Base-by-base conservation (phyloP, 495 filamentous ascomycete species). In the Letharia lupina region DNA sequence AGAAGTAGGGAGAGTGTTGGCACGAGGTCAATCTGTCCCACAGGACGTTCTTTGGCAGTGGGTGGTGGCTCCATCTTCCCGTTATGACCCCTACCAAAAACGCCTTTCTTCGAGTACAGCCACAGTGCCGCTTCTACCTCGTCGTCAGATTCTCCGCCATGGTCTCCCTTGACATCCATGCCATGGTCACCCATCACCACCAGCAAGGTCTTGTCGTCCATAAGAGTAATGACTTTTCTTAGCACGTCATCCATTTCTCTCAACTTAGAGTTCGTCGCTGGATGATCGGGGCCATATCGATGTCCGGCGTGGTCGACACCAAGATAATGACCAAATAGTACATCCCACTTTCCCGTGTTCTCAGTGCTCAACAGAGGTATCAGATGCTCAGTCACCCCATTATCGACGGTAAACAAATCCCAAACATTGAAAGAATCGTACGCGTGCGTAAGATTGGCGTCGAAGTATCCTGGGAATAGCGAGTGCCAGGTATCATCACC, bases 391-490 rank as follows among this genome's bases (percentile, higher is more conserved):
- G 84, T 89, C n/a, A 98, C 94, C 2, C 94, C 94, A 70, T 96
- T 95, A 71, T 98, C 94, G 20, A 98, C 89, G 0, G 95, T 98
- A 71, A 97, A 92, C 72, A 98, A 75, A 74, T 98, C 94, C 91
- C 92, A 97, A 7, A 97, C 94, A 72, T 98, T 97, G 76, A 98
- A 93, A 52, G 93, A 97, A 75, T 98, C 93, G 73, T 95, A 97
- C 3, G 94, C 84, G 66, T 80, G 81, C 65, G 91, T 94, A 61
- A 98, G 82, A 52, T 91, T 88, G 4, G 83, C 78, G 72, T 96
- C 88, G 71, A 98, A 98, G 74, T 95, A 90, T 11, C 84, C 91
- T 0, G 95, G 95, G 71, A 97, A 98, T 48, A 98, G 77, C 47
- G 89, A 78, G 65, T 91, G 89, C 94, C 94, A 98, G 11, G 94